A percentile compares a stretch with the other conserved stretches of the same genome.
Evolutionary conservation across 345 rosid species (phyloP).

Genomic region (Anastatica hierochuntica): DNA sequence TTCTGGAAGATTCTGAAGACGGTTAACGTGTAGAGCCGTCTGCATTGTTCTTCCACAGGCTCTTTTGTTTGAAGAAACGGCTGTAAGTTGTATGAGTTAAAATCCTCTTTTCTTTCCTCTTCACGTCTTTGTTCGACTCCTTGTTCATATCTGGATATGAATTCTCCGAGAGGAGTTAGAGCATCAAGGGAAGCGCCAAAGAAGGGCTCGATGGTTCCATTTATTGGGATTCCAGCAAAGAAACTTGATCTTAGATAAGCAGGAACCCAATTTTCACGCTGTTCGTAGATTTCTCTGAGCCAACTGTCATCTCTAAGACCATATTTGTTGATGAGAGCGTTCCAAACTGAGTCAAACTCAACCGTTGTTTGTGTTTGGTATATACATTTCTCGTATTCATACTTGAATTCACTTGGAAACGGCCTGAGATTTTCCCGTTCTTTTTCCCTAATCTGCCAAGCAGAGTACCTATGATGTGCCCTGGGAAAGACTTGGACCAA

Average conservation of each 20-base stretch:
- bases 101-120: conserved; percentile 81
- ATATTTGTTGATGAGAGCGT: conserved; percentile 45
- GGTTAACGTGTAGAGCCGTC: conserved; percentile 60
- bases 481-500: conserved; percentile 59
- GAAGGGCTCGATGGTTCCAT: conserved; percentile 47
- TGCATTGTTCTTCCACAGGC: conserved; percentile 76
- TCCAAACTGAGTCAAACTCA: conserved; percentile 68
- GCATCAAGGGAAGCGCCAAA: conserved; percentile 48
- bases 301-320: conserved; percentile 49
- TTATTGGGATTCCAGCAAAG: conserved; percentile 65
- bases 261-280: conserved; percentile 75
- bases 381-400: conserved; percentile 64
- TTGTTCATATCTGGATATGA: conserved; percentile 52
- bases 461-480: conserved; percentile 66
- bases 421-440: conserved; percentile 52
- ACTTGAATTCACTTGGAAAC: conserved; percentile 44
- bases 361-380: conserved; percentile 52
- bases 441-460: conserved; percentile 62
- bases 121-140: conserved; percentile 58
- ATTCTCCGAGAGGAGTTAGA: conserved; percentile 51
- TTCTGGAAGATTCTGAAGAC: conserved; percentile 71
- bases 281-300: conserved; percentile 64
- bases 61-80: conserved; percentile 63
- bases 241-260: conserved; percentile 55
- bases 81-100: conserved; percentile 55